Evolutionary conservation across 495 filamentous ascomycete genomes (phyloP), one percentile per base, ranked within the genome.

Genomic region (Viridothelium virens): DNA sequence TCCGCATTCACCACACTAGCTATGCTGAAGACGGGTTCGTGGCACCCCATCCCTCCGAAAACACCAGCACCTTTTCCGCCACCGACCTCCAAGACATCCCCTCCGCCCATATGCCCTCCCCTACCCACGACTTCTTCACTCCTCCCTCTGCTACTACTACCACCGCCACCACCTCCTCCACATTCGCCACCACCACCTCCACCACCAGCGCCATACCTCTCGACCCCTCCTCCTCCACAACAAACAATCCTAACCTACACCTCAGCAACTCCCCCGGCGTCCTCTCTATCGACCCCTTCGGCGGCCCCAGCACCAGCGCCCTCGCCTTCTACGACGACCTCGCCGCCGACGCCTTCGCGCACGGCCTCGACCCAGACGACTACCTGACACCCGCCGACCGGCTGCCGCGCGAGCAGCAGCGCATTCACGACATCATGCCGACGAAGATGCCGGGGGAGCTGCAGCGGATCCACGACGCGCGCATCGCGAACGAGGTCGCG

Each of bases 371-470:
- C 6, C 41, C 6, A 44, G 41, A 44, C 41, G 41, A 7, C 14
- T 44, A 7, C 46, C 66, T 7, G 61, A 62, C 50, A 61, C 47
- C 61, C 39, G 33, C 2, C 36, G 63, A 18, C 56, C 5, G 53
- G 31, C 7, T 67, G 38, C 68, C 68, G 4, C 37, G 12, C 2
- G 68, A 70, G 53, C 12, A 46, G 37, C 46, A 67, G n/a, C 65
- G 68, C 7, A 61, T 67, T 1, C 68, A 67, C 63, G 65, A 70
- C 37, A 50, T 41, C n/a, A 59, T 59, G 53, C 53, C 53, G 31
- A 33, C n/a, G 31, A 59, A 34, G 53, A 59, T 59, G 53, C 53
- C 53, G 18, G 31, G 53, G 11, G 53, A 59, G 53, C 31, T 59
- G 31, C 53, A 36, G 31, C 53, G 53, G 5, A 59, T 59, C 53